Conservation (phyloP, 768 basidiomycete genomes). For the Rubroboletus satanas region DNA sequence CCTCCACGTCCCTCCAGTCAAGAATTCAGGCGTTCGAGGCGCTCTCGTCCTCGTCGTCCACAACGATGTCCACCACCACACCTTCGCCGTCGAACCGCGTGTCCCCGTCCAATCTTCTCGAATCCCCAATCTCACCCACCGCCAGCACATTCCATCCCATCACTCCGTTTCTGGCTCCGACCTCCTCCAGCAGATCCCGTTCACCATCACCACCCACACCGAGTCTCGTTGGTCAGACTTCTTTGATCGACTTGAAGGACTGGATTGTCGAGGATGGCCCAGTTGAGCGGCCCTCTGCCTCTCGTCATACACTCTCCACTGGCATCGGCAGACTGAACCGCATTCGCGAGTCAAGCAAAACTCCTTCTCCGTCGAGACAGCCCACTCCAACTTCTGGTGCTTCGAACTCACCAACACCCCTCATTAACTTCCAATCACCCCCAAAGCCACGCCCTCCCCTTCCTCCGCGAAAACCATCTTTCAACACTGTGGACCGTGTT, state of each 20-base stretch:
- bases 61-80: conserved; percentile 10
- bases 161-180: conserved; percentile 32
- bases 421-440: conserved; percentile 57
- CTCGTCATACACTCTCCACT: conserved; percentile 8
- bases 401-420: conserved; percentile 33
- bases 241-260: conserved; percentile 68
- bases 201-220: conserved; percentile 50
- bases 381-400: neutral
- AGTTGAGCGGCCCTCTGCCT: conserved; percentile 17
- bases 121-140: conserved; percentile 48
- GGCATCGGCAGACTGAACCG: conserved; percentile 15
- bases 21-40: conserved; percentile 66
- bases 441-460: conserved; percentile 52
- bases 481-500: conserved; percentile 41
- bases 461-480: conserved; percentile 64
- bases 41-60: conserved; percentile 33
- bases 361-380: conserved; percentile 19
- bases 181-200: conserved; percentile 20
- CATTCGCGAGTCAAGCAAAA: conserved; percentile 22
- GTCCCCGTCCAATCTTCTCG: conserved; percentile 36
- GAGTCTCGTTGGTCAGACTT: conserved; percentile 43
- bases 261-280: conserved; percentile 68
- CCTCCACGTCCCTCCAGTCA: conserved; percentile 49
- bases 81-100: conserved; percentile 8
- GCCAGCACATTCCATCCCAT: conserved; percentile 43